Base-by-base conservation (phyloP, 176 grass and related monocot genomes). In the Melocanna baccifera region DNA sequence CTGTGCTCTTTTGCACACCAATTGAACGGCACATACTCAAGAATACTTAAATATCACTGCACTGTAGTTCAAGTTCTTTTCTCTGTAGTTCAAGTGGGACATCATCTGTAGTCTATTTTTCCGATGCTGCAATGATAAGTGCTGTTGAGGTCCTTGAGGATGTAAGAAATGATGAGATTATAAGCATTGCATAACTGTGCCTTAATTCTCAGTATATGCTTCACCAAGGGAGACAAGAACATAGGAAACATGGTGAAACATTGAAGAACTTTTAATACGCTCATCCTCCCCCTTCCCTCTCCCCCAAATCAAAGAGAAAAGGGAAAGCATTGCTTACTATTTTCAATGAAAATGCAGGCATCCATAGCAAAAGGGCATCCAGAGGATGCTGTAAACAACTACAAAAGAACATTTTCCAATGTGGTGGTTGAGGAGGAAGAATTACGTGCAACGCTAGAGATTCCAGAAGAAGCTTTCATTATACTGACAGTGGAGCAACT, bases 341-440 rank as follows among this genome's bases (percentile, higher is more conserved):
- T 61, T 29, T 32, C 28, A 51, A 53, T 85, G 46, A 65, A 87
- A 90, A 40, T 85, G 55, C 81, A 93, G 94, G 94, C 86, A 76
- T 87, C 84, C 59, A 58, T 93, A 48, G 94, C 91, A 5, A 93
- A 89, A 87, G 94, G 91, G 34, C 51, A 89, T 80, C 86, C 77
- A 25, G 86, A 79, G 37, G 83, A 96, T 84, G 88, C 86, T 69
- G 81, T 59, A 58, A 78, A 43, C 26, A 88, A 45, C 63, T 91
- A 79, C 80, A 87, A 53, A 76, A 63, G 46, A 67, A 80, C 77
- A 19, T 65, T 89, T 11, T 20, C 86, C 30, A 32, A 58, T 76
- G 62, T 55, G 63, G 57, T 37, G n/a, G 41, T 87, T 45, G 67
- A 71, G 53, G 91, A 91, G 22, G 64, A 83, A 64, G 39, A 89